Base-by-base conservation (phyloP, 202 grass and related monocot genomes). In the Panicum hallii region DNA sequence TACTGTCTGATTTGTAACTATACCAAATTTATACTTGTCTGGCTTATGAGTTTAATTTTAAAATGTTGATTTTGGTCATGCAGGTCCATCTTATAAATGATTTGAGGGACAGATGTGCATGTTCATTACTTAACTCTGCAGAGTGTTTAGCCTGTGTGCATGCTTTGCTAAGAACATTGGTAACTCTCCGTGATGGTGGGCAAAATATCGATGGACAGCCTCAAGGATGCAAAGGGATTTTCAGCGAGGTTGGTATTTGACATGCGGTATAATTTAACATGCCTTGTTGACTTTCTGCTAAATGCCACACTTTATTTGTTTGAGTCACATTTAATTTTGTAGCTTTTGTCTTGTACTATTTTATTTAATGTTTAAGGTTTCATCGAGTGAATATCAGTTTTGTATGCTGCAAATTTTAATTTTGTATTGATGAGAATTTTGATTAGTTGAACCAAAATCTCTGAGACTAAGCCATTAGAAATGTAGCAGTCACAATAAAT, bases 11-110 rank as follows among this genome's bases (percentile, higher is more conserved):
- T 68, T 22, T 65, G 76, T 62, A 47, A 47, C 88, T 74, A 68
- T 46, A 62, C 43, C 60, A 23, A 12, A 82, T 78, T 47, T 79
- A 20, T 50, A 65, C 6, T 55, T 81, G 17, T 77, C 53, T 74
- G 19, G 10, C 46, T 80, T 71, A 14, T 9, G 54, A 26, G 43
- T 88, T 88, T 57, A 79, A n/a, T 60, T 85, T 68, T 73, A 68
- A 73, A 28, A 14, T 85, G 83, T 79, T 65, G 22, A 75, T 28
- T 72, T 86, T 67, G 20, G 23, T 84, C 54, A 36, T 76, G 70
- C 89, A 98, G 95, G 89, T 93, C 74, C 61, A 81, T 78, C 82
- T 86, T 61, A 86, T 95, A 79, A 62, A 56, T 54, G 74, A 89
- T 86, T 86, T 70, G 84, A 87, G 84, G 81, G 83, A 85, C 11